Evolutionary conservation across 2,329 filamentous ascomycete species (phyloP), one percentile per base, ranked within the genome.

Genomic region (Colletotrichum salicis): DNA sequence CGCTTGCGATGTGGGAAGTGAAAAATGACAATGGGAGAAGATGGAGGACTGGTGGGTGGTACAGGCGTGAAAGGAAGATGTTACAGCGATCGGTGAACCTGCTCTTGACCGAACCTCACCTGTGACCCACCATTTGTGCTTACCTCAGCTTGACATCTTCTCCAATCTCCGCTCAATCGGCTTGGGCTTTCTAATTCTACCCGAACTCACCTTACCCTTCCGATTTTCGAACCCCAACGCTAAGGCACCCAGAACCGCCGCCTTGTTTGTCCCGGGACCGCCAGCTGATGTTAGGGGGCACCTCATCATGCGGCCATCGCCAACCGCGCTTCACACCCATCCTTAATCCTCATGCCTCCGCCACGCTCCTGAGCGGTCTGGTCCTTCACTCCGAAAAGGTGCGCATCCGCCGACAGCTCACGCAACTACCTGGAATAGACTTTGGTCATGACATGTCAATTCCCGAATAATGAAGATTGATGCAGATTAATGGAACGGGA

Each of bases 201-300:
- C 45, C 41, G 19, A 68, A 71, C 56, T 71, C 64, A 71, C 69
- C 58, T 71, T 68, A 69, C 69, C 69, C 69, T 68, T 58, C 51
- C 41, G 24, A 27, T n/a, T 15, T 67, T 60, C 4, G 10, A 60
- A 13, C 51, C 45, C 58, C 27, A 61, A 67, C 63, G 63, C 67
- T 61, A 67, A 51, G 56, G 48, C 56, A 70, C 19, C 15, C 45
- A 45, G n/a, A 64, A 31, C 31, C 12, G 54, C 19, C 61, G 67
- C 61, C 67, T 29, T 33, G 29, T 41, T 41, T 6, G 15, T 69
- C 35, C 45, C 64, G 60, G 24, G 59, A 22, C 58, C 27, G 37
- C 27, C 19, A 41, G 35, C 37, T 29, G 37, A 19, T 27, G 35
- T 35, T 45, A 10, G 19, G 15, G 58, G 58, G 24, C 24, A 48